Evolutionary conservation across 192 early-diverging fungal genomes (phyloP), one percentile per base, ranked within the genome.

Genomic region (Chytriomyces hyalinus): DNA sequence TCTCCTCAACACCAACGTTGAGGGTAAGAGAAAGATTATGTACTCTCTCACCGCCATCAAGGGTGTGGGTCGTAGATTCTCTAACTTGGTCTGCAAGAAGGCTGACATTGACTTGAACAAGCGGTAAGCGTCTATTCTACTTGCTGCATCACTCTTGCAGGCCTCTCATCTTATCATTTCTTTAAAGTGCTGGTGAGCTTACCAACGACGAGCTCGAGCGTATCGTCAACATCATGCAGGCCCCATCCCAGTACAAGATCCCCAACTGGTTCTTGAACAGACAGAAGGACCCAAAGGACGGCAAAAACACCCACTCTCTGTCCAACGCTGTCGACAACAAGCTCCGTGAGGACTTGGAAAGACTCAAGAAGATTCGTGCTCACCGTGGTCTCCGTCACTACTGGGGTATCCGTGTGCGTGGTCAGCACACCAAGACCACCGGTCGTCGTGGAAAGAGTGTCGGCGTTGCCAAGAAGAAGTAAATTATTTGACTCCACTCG

Each of bases 371-470:
- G 94, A 97, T 99, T 88, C 94, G 97, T 81, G 88, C 89, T 67
- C 96, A 99, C 92, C 95, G 97, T 91, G 97, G 97, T 95, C 89
- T 99, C 83, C 96, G 97, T 91, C 96, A 99, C 92, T 92, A 90
- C 87, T 95, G 93, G 92, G 95, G 95, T 87, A 85, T 99, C 86
- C 94, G 95, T 90, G 97, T 99, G 80, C 93, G 97, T 90, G 97
- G 97, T 90, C 97, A 99, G 87, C 97, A 99, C 92, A 97, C 97
- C 88, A 99, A 99, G 74, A 99, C 96, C 86, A 99, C 96, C 67
- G 96, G 97, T 85, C 93, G 97, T 81, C 91, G 93, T 76, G 97
- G 97, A 83, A 89, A 94, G 84, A 93, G 92, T 78, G 95, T 99
- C 84, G 96, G 95, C 95, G 94, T 96, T 81, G 91, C 94, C 90